Evolutionary conservation across 225 moss, liverwort and hornwort genomes (phyloP).

Genomic region (Physcomitrium patens): DNA sequence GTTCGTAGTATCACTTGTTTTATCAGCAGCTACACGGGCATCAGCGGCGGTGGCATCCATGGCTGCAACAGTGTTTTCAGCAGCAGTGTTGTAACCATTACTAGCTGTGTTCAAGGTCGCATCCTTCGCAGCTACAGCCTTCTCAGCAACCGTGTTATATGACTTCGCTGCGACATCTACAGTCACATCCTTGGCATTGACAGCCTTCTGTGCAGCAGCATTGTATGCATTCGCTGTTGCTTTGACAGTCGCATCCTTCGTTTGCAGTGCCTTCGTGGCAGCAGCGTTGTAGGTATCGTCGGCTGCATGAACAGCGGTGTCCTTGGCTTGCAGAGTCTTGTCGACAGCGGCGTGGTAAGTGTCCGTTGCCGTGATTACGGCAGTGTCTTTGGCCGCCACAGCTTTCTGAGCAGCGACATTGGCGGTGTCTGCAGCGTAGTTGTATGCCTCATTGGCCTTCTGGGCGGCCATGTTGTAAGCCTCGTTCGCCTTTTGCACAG

Average conservation of each 20-base stretch:
- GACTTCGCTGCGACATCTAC: not conserved
- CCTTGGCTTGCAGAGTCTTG: constrained; percentile 27
- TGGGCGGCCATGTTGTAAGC: constrained; percentile 30
- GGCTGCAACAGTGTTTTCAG: constrained; percentile 33
- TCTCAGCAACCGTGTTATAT: constrained; percentile 19
- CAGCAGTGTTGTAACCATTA: constrained; percentile 22
- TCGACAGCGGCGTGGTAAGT: constrained; percentile 27
- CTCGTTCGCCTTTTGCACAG: constrained; percentile 47
- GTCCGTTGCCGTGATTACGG: not conserved
- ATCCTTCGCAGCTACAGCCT: constrained; percentile 29
- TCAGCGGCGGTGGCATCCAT: constrained; percentile 27
- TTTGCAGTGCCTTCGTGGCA: constrained; percentile 10
- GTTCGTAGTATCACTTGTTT: constrained; percentile 19
- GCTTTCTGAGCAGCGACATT: constrained; percentile 28
- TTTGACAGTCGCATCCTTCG: not conserved
- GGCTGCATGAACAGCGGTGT: not conserved
- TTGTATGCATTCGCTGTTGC: not conserved
- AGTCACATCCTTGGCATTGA: constrained; percentile 29
- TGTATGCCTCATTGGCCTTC: constrained; percentile 31
- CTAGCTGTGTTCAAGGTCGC: not conserved
- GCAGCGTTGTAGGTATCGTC: constrained; percentile 11
- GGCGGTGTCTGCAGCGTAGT: constrained; percentile 26
- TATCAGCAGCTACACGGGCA: constrained; percentile 27
- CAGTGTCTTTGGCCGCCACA: constrained; percentile 28
- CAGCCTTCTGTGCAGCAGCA: constrained; percentile 5